Evolutionary conservation across 2,329 filamentous ascomycete species (phyloP).

Genomic region (Chaetothyriales sp.): DNA sequence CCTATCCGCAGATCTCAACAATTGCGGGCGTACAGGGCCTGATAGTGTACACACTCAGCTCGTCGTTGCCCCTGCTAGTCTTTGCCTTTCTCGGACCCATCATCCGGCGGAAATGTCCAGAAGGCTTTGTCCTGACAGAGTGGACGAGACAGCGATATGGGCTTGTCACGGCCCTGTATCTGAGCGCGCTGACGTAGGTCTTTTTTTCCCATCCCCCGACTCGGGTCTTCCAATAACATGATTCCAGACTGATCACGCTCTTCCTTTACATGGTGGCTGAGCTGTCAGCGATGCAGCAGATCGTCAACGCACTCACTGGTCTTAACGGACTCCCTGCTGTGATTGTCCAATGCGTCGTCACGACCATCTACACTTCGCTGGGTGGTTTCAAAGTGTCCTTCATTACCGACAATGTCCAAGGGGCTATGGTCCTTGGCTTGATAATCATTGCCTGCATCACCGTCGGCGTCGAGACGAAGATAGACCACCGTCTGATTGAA

Average conservation of each 20-base stretch:
- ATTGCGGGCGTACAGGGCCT: slow-evolving; percentile 67
- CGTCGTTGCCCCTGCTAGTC: slow-evolving; percentile 54
- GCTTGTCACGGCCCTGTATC: slow-evolving; percentile 49
- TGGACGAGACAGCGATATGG: slow-evolving; percentile 73
- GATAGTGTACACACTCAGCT: slow-evolving; percentile 59
- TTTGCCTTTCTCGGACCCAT: slow-evolving; percentile 57
- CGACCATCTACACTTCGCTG: slow-evolving; percentile 69
- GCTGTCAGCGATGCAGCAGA: slow-evolving; percentile 66
- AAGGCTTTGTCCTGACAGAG: slow-evolving; percentile 71
- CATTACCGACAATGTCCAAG: slow-evolving; percentile 69
- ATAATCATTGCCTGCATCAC: slow-evolving; percentile 63
- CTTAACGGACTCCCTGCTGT: slow-evolving; percentile 59
- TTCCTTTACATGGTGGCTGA: slow-evolving; percentile 81
- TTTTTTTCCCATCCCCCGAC: background rate
- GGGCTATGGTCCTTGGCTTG: slow-evolving; percentile 58
- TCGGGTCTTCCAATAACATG: slow-evolving; percentile 5
- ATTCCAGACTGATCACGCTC: slow-evolving; percentile 50
- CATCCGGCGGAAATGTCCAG: slow-evolving; percentile 63
- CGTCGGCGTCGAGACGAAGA: slow-evolving; percentile 59
- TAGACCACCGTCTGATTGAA: slow-evolving; percentile 53
- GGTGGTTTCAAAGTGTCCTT: slow-evolving; percentile 76
- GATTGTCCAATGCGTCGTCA: slow-evolving; percentile 62
- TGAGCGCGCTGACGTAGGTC: slow-evolving; percentile 53
- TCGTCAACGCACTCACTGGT: slow-evolving; percentile 58
- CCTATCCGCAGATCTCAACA: slow-evolving; percentile 66